phyloP scores from a whole-genome alignment of 129 eudicot genomes.

The Logfia minima region DNA sequence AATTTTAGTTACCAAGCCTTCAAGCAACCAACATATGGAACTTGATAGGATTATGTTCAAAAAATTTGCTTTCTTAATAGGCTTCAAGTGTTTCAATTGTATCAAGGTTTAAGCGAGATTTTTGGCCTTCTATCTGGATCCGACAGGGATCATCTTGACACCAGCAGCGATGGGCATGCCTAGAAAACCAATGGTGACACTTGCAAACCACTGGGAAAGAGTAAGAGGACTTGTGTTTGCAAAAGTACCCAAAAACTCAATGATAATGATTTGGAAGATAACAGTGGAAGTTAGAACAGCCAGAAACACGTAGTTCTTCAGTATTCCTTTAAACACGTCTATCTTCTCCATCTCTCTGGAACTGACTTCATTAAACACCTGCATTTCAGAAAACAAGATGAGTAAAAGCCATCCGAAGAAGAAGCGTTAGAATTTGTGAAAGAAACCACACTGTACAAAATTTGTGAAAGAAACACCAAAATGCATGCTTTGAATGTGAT shows the following conservation, averaged over 20 bases:
- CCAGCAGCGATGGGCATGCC: slow-evolving; percentile 93
- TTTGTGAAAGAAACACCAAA: not conserved
- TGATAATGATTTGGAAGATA: slow-evolving; percentile 69
- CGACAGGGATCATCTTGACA: slow-evolving; percentile 80
- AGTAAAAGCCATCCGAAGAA: not conserved
- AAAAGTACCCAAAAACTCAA: slow-evolving; percentile 77
- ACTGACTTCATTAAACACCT: slow-evolving; percentile 87
- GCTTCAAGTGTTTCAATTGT: not conserved
- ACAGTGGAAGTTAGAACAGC: slow-evolving; percentile 61
- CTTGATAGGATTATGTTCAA: slow-evolving; percentile 6
- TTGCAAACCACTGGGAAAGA: slow-evolving; percentile 64
- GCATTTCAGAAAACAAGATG: slow-evolving; percentile 24
- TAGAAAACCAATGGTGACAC: slow-evolving; percentile 66
- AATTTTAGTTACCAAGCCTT: slow-evolving; percentile 6
- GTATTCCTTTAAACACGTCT: slow-evolving; percentile 76
- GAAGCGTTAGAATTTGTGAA: no score
- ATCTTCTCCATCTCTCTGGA: slow-evolving; percentile 94
- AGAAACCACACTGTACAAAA: not conserved
- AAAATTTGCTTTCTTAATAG: slow-evolving; percentile 20
- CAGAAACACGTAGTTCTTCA: slow-evolving; percentile 74
- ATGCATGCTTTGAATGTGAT: not conserved
- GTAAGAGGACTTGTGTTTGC: slow-evolving; percentile 85
- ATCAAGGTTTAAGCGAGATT: not conserved
- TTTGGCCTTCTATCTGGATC: slow-evolving; percentile 33
- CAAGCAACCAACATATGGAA: slow-evolving; percentile 13